These are phyloP conservation scores for Curvularia verruculosa DNA, from an alignment of 2,329 filamentous ascomycete species.

Conservation along the genomic window DNA sequence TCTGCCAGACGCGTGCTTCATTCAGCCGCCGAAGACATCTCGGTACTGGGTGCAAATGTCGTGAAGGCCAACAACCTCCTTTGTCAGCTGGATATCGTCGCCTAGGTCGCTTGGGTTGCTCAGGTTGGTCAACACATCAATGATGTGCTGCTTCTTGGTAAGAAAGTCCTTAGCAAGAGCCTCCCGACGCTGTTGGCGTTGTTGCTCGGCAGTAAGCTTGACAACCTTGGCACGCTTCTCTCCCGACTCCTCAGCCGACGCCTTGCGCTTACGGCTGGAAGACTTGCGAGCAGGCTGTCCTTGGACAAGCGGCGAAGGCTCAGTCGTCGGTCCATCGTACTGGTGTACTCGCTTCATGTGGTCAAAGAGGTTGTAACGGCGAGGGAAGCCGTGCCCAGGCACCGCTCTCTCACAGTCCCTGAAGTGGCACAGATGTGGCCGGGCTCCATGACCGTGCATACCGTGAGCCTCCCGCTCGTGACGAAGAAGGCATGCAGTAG, in stretches of 20 bases:
- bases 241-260: constrained; percentile 35
- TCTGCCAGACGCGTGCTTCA: constrained; percentile 20
- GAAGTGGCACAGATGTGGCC: constrained; percentile 85
- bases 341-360: constrained; percentile 96
- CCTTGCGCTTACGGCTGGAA: constrained; percentile 45
- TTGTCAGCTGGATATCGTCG: constrained; percentile 44
- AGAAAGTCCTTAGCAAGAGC: constrained; percentile 41
- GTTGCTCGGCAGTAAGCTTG: constrained; percentile 44
- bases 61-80: constrained; percentile 43
- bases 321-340: constrained; percentile 52
- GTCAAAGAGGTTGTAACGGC: constrained; percentile 94
- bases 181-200: constrained; percentile 40
- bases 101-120: constrained; percentile 43
- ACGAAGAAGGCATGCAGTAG: constrained; percentile 89
- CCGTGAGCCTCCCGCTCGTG: constrained; percentile 96
- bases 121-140: constrained; percentile 41
- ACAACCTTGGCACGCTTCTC: constrained; percentile 45
- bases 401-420: constrained; percentile 84
- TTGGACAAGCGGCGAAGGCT: constrained; percentile 39
- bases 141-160: constrained; percentile 45
- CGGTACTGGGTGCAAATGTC: constrained; percentile 45
- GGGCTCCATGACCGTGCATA: constrained; percentile 92
- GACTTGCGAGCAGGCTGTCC: constrained; percentile 36
- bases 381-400: constrained; percentile 85
- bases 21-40: constrained; percentile 44